phyloP scores from a whole-genome alignment of 2,329 filamentous ascomycete genomes.

The Setomelanomma holmii region DNA sequence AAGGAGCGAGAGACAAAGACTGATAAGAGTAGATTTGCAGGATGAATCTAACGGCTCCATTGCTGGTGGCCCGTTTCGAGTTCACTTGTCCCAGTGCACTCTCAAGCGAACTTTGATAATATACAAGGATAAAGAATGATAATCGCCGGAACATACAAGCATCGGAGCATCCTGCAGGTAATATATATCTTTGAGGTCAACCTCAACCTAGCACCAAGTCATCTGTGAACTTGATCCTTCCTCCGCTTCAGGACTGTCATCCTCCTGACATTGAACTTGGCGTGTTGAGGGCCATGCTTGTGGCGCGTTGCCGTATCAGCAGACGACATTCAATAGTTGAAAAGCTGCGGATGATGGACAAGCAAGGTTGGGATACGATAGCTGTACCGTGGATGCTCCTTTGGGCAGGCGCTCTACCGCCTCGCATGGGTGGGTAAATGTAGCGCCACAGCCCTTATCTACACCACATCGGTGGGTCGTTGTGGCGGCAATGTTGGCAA shows the following conservation, averaged over 20 bases:
- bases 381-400: neutral
- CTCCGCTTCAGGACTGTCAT: neutral
- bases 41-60: neutral
- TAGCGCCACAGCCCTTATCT: neutral
- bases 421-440: slow-evolving; percentile 1
- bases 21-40: neutral
- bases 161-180: neutral
- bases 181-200: neutral
- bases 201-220: neutral
- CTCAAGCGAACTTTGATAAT: neutral
- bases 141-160: neutral
- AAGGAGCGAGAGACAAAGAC: neutral
- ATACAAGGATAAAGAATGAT: neutral
- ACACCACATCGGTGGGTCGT: neutral
- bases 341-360: neutral
- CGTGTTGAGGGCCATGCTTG: neutral
- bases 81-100: neutral
- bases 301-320: neutral
- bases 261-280: neutral
- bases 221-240: neutral
- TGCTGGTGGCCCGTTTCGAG: neutral
- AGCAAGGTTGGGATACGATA: neutral
- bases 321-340: slow-evolving; percentile 1
- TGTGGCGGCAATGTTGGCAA: neutral
- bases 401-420: neutral